phyloP scores from a whole-genome alignment of 345 rosid species.

The Citrus mangshanensis region DNA sequence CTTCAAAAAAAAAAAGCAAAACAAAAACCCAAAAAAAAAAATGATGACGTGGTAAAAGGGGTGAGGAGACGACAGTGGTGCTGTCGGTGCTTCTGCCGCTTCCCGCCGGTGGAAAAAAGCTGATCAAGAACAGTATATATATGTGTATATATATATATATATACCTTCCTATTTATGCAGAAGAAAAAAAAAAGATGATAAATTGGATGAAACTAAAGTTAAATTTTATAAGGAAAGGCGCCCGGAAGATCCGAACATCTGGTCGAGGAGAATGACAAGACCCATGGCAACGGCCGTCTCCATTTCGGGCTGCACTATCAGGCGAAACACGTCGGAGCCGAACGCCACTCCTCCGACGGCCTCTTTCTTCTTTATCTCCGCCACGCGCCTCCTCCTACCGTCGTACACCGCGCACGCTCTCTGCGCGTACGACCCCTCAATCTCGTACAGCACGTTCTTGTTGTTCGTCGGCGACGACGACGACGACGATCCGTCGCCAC shows the following conservation, averaged over 20 bases:
- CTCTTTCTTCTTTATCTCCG: slow-evolving; percentile 71
- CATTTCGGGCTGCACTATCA: slow-evolving; percentile 62
- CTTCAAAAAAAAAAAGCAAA: neutral
- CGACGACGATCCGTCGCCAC: neutral
- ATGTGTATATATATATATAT: too few relatives aligned
- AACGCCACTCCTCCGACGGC: slow-evolving; percentile 56
- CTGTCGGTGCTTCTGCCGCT: neutral
- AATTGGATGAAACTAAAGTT: too few relatives aligned
- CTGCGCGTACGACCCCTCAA: slow-evolving; percentile 75
- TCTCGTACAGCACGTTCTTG: slow-evolving; percentile 42
- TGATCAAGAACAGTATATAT: neutral
- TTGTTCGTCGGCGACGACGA: neutral
- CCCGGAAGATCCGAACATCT: slow-evolving; percentile 73
- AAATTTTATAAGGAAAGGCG: slow-evolving; percentile 23
- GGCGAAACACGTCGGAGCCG: slow-evolving; percentile 74
- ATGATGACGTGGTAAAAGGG: neutral
- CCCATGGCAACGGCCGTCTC: slow-evolving; percentile 73
- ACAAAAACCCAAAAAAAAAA: neutral
- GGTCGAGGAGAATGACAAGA: slow-evolving; percentile 77
- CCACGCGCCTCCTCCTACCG: slow-evolving; percentile 43
- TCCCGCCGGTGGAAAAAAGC: neutral
- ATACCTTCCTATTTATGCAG: neutral
- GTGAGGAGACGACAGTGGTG: neutral
- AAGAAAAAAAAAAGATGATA: neutral
- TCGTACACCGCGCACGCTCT: slow-evolving; percentile 69